Evolutionary conservation across 129 eudicot species (phyloP), one percentile per base, ranked within the genome.

Genomic region (Flaveria ramosissima): DNA sequence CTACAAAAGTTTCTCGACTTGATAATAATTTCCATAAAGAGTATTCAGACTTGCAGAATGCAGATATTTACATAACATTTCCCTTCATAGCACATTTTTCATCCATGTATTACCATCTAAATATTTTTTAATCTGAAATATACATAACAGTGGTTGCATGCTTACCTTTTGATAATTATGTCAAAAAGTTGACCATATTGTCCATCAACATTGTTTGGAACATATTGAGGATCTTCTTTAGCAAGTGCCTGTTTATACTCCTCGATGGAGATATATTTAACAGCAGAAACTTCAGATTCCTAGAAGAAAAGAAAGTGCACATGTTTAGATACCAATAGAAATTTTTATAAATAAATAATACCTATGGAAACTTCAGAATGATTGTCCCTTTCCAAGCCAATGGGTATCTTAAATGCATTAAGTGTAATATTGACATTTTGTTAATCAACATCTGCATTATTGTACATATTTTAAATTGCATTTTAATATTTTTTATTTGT

Each of bases 211-310:
- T 77, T 92, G 68, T 77, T 47, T 36, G 97, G 90, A 53, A 89
- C 97, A 69, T 84, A 94, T 14, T 83, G 76, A 79, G 99, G 96
- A 85, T 94, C 96, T 81, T 86, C 83, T 75, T 80, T 78, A 45
- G 77, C 80, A 70, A 94, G 85, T 78, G 89, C 85, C 72, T 83
- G 81, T 77, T 83, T 94, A 71, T 91, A 94, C 76, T 91, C 97
- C 75, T 94, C 96, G 46, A 85, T 20, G 32, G 91, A 77, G 53
- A 91, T 81, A 78, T 94, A 94, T 84, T 94, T 94, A 65, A 94
- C 97, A 73, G 97, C 93, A 56, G 99, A 91, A 80, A 94, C 99
- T 83, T 94, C 98, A 48, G 98, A 85, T 79, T 89, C 97, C 98
- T 94, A 73, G 43, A 67, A 70, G 50, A 56, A 77, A 68, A 43